Conservation (phyloP, 78 protist genomes). For the Protostelium mycophagum region DNA sequence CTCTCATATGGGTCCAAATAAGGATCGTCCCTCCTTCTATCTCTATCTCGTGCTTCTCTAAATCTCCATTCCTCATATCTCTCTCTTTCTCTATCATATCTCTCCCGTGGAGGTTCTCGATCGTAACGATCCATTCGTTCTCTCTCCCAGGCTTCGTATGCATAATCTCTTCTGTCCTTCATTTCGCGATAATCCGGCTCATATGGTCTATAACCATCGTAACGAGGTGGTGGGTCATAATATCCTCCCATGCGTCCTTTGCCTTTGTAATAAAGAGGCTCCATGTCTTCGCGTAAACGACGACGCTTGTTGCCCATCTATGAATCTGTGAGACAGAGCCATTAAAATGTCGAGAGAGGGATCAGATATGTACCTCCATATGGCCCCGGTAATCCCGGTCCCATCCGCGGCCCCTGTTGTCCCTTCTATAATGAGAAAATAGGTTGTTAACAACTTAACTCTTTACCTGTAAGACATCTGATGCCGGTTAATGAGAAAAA, state of each 20-base stretch:
- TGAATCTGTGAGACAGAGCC: neutral
- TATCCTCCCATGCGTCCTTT: neutral
- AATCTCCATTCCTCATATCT: too few species aligned
- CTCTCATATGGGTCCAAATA: too few species aligned
- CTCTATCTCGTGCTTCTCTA: too few species aligned
- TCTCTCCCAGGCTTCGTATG: neutral
- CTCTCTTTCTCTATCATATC: too few species aligned
- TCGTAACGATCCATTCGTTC: neutral
- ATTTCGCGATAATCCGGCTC: neutral
- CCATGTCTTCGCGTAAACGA: neutral
- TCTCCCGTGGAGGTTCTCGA: too few species aligned
- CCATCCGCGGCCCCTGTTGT: neutral
- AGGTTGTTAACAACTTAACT: too few species aligned
- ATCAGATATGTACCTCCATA: neutral
- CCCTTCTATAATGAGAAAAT: too few species aligned
- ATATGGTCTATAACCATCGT: neutral
- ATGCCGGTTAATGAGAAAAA: too few species aligned
- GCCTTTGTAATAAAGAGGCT: neutral
- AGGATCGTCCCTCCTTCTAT: neutral
- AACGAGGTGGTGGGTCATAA: neutral
- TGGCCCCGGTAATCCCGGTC: neutral
- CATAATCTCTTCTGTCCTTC: neutral
- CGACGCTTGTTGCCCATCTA: neutral
- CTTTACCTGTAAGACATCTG: too few species aligned
- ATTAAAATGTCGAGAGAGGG: neutral